These are phyloP conservation scores for Helotiales sp. DNA, from an alignment of 2,329 filamentous ascomycete genomes.

Conservation along the genomic window DNA sequence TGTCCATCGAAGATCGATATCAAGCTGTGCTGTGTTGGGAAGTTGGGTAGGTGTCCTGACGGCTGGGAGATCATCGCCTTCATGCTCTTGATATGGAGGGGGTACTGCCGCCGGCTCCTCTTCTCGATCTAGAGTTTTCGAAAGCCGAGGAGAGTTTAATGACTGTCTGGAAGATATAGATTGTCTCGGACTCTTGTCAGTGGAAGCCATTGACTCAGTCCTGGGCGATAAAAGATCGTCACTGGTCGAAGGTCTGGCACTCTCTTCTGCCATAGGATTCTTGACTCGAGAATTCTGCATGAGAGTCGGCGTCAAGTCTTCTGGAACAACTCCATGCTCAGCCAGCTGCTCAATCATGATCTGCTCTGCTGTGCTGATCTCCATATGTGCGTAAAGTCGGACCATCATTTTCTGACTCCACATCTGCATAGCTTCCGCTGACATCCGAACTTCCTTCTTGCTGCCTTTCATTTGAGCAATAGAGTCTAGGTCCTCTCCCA, in stretches of 20 bases:
- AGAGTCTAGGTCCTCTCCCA: constrained; percentile 68
- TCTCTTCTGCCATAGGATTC: constrained; percentile 75
- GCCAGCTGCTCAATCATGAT: constrained; percentile 98
- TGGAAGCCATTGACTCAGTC: constrained; percentile 25
- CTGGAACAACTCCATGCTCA: constrained; percentile 84
- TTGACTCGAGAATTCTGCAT: constrained; percentile 92
- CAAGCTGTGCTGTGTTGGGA: constrained; percentile 77
- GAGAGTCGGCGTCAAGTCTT: constrained; percentile 79
- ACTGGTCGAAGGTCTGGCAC: constrained; percentile 34
- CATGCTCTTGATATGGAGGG: constrained; percentile 62
- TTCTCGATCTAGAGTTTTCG: constrained; percentile 30
- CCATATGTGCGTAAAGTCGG: constrained; percentile 92
- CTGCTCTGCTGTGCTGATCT: constrained; percentile 87
- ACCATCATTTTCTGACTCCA: constrained; percentile 99
- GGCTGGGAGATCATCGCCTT: constrained; percentile 71
- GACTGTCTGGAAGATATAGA: constrained; percentile 38
- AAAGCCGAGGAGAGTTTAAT: constrained; percentile 18
- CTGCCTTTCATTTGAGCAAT: constrained; percentile 60
- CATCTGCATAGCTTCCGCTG: constrained; percentile 82
- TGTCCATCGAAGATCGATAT: constrained; percentile 96
- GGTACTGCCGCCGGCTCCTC: constrained; percentile 53
- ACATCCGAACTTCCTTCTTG: constrained; percentile 70
- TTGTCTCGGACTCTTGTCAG: constrained; percentile 35
- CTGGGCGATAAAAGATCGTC: constrained; percentile 25
- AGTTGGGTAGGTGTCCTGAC: constrained; percentile 83